phyloP scores from a whole-genome alignment of 1,139 yeast species.

The Zygosaccharomyces sapae region DNA sequence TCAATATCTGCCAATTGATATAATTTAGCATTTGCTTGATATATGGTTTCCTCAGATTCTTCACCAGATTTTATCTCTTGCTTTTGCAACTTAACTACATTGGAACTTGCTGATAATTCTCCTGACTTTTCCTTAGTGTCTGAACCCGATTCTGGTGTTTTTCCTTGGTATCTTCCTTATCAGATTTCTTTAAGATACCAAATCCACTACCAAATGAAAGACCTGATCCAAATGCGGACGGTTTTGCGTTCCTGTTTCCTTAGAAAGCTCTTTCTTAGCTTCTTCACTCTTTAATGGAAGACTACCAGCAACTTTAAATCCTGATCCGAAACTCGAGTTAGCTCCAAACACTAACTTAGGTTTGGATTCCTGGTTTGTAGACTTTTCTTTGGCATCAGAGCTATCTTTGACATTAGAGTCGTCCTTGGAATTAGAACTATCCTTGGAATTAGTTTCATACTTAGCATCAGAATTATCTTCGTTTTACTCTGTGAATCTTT shows the following conservation, averaged over 20 bases:
- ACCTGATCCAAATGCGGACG: constrained; percentile 33
- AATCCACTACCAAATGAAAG: constrained; percentile 36
- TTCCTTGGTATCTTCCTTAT: constrained; percentile 6
- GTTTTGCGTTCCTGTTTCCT: constrained; percentile 11
- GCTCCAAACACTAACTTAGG: constrained; percentile 56
- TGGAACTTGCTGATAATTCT: constrained; percentile 15
- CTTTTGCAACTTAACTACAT: constrained; percentile 39
- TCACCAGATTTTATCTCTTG: constrained; percentile 79
- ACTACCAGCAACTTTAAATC: constrained; percentile 56
- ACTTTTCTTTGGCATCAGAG: too few relatives aligned
- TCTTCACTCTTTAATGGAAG: constrained; percentile 37
- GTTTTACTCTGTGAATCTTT: not conserved
- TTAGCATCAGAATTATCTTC: constrained; percentile 8
- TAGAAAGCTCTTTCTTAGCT: constrained; percentile 7
- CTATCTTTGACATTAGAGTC: too few relatives aligned
- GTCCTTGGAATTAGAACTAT: too few relatives aligned
- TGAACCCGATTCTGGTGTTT: constrained; percentile 9
- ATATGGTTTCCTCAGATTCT: constrained; percentile 72
- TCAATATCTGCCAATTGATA: constrained; percentile 63
- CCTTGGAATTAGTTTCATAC: too few relatives aligned
- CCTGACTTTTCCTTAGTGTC: constrained; percentile 11
- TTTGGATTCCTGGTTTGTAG: constrained; percentile 11
- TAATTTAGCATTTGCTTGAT: constrained; percentile 69
- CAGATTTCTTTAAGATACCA: constrained; percentile 26
- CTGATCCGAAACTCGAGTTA: constrained; percentile 52